Conservation (phyloP, 2,329 filamentous ascomycete genomes). For the Scedosporium dehoogii region DNA sequence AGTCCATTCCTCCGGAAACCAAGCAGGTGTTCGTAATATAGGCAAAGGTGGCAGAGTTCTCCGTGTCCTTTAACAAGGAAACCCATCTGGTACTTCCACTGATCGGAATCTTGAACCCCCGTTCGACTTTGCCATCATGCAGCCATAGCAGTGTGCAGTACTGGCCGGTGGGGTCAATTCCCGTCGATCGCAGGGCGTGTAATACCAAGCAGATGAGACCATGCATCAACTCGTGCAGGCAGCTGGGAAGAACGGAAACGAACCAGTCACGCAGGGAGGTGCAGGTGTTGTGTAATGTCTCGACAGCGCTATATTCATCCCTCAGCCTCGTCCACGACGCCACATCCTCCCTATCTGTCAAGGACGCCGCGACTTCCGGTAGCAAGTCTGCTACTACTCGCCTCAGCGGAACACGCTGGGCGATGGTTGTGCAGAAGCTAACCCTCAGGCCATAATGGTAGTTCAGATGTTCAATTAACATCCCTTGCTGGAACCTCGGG, state of each 20-base stretch:
- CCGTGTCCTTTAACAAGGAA: not conserved
- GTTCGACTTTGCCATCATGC: not conserved
- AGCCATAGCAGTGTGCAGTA: not conserved
- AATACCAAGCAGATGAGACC: not conserved
- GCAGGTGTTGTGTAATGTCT: not conserved
- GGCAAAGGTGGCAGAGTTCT: not conserved
- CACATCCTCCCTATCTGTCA: not conserved
- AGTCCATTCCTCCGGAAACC: not conserved
- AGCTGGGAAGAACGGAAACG: not conserved
- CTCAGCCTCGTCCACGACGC: not conserved
- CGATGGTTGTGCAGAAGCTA: not conserved
- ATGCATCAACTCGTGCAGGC: not conserved
- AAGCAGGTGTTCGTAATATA: not conserved
- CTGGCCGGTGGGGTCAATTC: not conserved
- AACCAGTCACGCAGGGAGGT: not conserved
- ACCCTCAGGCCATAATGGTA: not conserved
- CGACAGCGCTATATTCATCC: not conserved
- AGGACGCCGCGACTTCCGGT: not conserved
- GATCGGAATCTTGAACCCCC: not conserved
- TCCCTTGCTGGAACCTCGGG: not conserved
- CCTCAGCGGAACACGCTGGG: not conserved
- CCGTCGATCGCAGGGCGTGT: not conserved
- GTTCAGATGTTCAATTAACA: not conserved
- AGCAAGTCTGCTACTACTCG: not conserved
- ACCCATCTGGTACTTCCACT: not conserved